phyloP scores from a whole-genome alignment of 2,329 filamentous ascomycete genomes.

The Colletotrichum shisoi region DNA sequence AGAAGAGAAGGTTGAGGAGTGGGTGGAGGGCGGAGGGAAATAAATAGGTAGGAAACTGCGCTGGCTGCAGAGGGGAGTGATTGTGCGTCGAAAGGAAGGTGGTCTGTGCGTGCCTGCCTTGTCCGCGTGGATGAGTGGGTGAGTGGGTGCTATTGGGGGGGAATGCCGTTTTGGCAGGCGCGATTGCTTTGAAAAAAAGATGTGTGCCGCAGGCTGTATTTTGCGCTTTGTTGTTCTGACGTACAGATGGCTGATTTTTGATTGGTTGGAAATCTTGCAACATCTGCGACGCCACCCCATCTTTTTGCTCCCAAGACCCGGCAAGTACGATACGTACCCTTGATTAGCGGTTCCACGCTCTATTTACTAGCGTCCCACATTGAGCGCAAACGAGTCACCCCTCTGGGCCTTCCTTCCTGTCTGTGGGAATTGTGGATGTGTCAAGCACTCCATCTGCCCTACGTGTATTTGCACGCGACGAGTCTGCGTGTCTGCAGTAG shows the following conservation, averaged over 20 bases:
- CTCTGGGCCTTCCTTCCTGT: conserved; percentile 6
- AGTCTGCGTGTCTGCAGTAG: neutral
- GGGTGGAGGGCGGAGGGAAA: conserved; percentile 45
- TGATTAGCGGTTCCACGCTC: neutral
- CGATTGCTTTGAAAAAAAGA: conserved; percentile 30
- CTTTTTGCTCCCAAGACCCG: conserved; percentile 23
- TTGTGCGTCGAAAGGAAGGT: conserved; percentile 39
- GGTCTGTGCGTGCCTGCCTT: conserved; percentile 33
- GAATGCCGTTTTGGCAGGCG: conserved; percentile 35
- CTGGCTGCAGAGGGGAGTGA: conserved; percentile 44
- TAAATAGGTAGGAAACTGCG: conserved; percentile 45
- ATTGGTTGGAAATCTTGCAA: conserved; percentile 38
- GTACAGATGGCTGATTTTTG: conserved; percentile 35
- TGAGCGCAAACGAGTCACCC: neutral
- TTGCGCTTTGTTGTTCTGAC: conserved; percentile 31
- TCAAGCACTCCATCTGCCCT: neutral
- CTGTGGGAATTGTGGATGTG: conserved; percentile 22
- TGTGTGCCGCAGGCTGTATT: conserved; percentile 11
- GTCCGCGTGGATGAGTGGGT: conserved; percentile 6
- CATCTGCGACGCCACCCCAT: conserved; percentile 36
- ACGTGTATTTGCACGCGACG: neutral
- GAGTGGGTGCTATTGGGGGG: conserved; percentile 9
- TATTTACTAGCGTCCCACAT: neutral
- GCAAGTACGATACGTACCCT: conserved; percentile 23
- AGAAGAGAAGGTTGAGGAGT: conserved; percentile 45